These are phyloP conservation scores for Bruguiera sexangula DNA, from an alignment of 345 rosid genomes.

Conservation along the genomic window DNA sequence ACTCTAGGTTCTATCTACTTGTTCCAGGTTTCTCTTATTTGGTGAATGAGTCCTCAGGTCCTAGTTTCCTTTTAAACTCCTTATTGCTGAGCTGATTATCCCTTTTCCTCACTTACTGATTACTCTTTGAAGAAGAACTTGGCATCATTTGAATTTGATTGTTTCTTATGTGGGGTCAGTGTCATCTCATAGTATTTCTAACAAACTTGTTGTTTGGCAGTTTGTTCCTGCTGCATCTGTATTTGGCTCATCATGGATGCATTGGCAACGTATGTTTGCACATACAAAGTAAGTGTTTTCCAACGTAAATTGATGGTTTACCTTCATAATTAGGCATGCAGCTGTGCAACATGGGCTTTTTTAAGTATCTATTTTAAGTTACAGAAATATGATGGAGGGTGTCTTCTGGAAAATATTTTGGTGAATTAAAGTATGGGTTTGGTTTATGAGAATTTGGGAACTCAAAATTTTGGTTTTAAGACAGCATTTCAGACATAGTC, in stretches of 20 bases:
- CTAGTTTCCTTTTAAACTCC: not conserved
- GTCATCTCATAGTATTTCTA: not conserved
- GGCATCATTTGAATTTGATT: not conserved
- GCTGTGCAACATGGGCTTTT: too few species aligned
- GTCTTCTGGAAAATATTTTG: not conserved
- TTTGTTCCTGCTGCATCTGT: conserved; percentile 69
- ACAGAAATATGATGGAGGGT: not conserved
- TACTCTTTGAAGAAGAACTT: not conserved
- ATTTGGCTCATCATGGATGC: conserved; percentile 67
- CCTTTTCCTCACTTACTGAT: not conserved
- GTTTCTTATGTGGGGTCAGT: not conserved
- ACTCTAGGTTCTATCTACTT: not conserved
- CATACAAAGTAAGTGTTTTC: conserved; percentile 47
- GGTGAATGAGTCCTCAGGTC: not conserved
- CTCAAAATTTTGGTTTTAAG: too few species aligned
- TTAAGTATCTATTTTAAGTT: not conserved
- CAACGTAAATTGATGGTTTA: not conserved
- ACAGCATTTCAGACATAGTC: not conserved
- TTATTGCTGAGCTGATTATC: not conserved
- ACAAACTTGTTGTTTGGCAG: conserved; percentile 36
- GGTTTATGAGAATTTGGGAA: too few species aligned
- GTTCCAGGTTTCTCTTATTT: not conserved
- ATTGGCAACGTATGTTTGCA: conserved; percentile 68
- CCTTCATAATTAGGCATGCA: not conserved
- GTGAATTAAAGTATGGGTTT: too few species aligned